Base-by-base conservation (phyloP, 495 filamentous ascomycete species). In the Extremus antarcticus region DNA sequence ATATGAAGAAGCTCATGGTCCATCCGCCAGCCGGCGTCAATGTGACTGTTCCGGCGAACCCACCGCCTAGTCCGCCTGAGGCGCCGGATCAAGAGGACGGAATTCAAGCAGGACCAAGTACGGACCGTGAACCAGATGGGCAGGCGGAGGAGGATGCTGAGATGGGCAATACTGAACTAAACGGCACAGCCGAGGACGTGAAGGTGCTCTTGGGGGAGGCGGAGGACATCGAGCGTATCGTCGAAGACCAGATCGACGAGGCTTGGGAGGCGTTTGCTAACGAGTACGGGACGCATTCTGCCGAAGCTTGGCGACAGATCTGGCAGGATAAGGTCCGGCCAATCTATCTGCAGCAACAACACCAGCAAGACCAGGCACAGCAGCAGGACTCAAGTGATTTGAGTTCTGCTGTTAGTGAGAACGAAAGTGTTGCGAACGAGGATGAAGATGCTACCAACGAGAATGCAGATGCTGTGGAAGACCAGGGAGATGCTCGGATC, bases 1-100 rank as follows among this genome's bases (percentile, higher is more conserved):
- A 81, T 64, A 50, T 84, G 19, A 88, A 83, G 62, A 65, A 72
- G 15, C 55, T 88, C 3, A 70, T 68, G 46, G 48, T 55, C 63
- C 67, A 58, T 25, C 67, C 75, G 47, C 71, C 75, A 54, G 73
- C 55, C 54, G 57, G 51, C 10, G 46, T 54, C 46, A 17, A 38
- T 17, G 16, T 54, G 2, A 43, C 22, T 15, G 57, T 54, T 2
- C 3, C 56, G 2, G 50, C 51, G 2, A 54, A 54, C 25, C 22
- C 56, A 29, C 56, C 57, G 38, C 51, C 57, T 17, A 59, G 21
- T 24, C 38, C 51, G 16, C 53, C 57, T 50, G 55, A 51, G 48
- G 63, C 61, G 19, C 59, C 54, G 43, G 62, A 67, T 63, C 51
- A 57, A 25, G 40, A 60, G 16, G 53, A 17, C 51, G 8, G 20